phyloP scores from a whole-genome alignment of 1,284 basidiomycete genomes.

The Rhodotorula sp. region DNA sequence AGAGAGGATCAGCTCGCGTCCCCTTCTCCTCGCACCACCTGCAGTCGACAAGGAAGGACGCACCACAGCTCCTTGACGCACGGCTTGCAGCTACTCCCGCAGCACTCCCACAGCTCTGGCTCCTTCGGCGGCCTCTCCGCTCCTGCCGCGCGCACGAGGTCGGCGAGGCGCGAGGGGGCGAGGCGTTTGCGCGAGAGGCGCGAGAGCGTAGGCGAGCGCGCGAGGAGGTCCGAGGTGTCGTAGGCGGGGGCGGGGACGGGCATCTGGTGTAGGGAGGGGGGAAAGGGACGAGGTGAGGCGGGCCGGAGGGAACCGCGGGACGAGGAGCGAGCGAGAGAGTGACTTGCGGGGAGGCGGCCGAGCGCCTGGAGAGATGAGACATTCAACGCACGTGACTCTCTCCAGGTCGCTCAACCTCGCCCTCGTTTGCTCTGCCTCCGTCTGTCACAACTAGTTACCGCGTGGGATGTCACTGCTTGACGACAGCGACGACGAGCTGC shows the following conservation, averaged over 20 bases:
- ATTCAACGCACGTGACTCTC: not conserved
- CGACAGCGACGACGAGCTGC: constrained; percentile 2
- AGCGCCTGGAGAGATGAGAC: not conserved
- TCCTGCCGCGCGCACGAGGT: constrained; percentile 14
- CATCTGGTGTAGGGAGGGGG: not conserved
- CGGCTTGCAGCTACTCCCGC: constrained; percentile 37
- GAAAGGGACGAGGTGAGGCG: too few relatives aligned
- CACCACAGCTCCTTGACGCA: constrained; percentile 29
- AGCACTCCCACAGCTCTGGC: constrained; percentile 37
- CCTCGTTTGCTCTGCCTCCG: not conserved
- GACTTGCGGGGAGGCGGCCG: too few relatives aligned
- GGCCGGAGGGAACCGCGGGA: too few relatives aligned
- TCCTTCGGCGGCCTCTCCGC: constrained; percentile 10
- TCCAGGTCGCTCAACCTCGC: not conserved
- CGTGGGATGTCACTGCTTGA: not conserved
- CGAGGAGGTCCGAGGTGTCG: constrained; percentile 15
- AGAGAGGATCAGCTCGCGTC: too few relatives aligned
- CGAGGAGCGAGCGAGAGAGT: not conserved
- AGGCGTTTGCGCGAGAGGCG: constrained; percentile 29
- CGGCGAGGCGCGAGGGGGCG: constrained; percentile 27
- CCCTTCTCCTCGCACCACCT: too few relatives aligned
- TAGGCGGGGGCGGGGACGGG: not conserved
- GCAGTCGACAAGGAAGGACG: not conserved
- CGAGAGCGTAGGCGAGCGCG: constrained; percentile 23
- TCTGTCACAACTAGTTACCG: too few relatives aligned